Base-by-base conservation (phyloP, 768 basidiomycete species). In the Kwoniella sp. region DNA sequence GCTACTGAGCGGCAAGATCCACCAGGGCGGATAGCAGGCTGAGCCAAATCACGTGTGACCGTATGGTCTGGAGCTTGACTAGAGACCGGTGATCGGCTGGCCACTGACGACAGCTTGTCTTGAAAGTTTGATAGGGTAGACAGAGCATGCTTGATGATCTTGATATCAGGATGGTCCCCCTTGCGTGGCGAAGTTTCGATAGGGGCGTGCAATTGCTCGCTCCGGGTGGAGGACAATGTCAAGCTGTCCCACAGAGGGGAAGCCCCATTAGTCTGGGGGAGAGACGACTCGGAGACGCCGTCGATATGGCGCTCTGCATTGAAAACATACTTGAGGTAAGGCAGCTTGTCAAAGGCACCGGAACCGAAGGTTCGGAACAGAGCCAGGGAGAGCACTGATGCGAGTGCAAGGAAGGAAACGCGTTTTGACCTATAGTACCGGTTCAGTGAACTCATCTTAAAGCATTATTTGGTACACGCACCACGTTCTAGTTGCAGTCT, bases 371-470 rank as follows among this genome's bases (percentile, higher is more conserved):
- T 26, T 19, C 43, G 46, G 15, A 46, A 23, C 12, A 57, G 40
- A 1, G 55, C 44, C 1, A 57, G 20, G 9, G 55, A 50, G 8
- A 57, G 22, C 19, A 57, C 32, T 5, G 55, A 45, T n/a, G 49
- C 49, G 19, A 57, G 49, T 17, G 55, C 55, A 23, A 57, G 29
- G 28, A 46, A 22, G 3, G 55, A 57, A 11, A 57, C 34, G 20
- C 49, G 19, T 31, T 43, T 45, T 2, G 39, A 41, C 48, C 48
- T 50, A 37, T 14, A 17, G 8, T 22, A 10, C n/a, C 12, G 15
- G 27, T 15, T 46, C 37, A 46, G 34, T 46, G 17, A 50, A 22
- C 27, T 10, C 10, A 8, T 15, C n/a, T 5, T 36, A 12, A 19
- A n/a, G n/a, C n/a, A n/a, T n/a, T n/a, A n/a, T n/a, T 11, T 1